Conservation (phyloP, 2,329 filamentous ascomycete genomes). For the Aspergillus costaricaensis region DNA sequence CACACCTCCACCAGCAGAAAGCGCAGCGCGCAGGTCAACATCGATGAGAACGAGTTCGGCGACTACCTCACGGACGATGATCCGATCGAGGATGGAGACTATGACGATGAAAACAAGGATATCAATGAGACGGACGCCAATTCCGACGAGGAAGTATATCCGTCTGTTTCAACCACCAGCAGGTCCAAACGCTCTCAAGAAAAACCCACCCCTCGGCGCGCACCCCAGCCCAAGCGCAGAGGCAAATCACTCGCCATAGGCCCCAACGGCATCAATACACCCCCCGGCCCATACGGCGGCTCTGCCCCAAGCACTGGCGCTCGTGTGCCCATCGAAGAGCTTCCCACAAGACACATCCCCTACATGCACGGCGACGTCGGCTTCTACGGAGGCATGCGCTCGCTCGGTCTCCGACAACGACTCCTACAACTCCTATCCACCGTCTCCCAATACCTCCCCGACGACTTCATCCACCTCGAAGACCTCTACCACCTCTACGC, state of each 20-base stretch:
- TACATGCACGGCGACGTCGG: constrained; percentile 26
- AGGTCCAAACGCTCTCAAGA: constrained; percentile 30
- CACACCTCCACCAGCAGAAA: constrained; percentile 40
- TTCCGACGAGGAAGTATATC: too few species aligned
- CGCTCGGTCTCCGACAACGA: constrained; percentile 49
- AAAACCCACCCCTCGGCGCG: constrained; percentile 25
- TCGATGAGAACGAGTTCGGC: constrained; percentile 49
- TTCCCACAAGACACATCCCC: constrained; percentile 11
- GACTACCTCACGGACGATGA: constrained; percentile 45
- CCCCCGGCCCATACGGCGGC: constrained; percentile 1
- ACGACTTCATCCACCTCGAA: constrained; percentile 39
- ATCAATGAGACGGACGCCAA: neutral
- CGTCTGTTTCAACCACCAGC: constrained; percentile 22
- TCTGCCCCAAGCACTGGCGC: neutral
- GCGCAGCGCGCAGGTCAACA: constrained; percentile 45
- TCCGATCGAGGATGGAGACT: constrained; percentile 34
- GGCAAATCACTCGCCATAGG: neutral
- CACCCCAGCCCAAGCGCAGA: constrained; percentile 13
- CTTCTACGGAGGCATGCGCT: constrained; percentile 40
- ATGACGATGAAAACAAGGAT: constrained; percentile 27
- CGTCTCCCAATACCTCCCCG: constrained; percentile 39
- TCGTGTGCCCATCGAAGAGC: constrained; percentile 3
- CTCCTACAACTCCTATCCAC: constrained; percentile 46
- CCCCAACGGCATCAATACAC: constrained; percentile 1
- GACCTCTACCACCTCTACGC: constrained; percentile 48